A percentile compares a stretch with the other conserved stretches of the same genome.
Conservation (phyloP, 1,139 yeast genomes). For the Magnusiomyces fungicola region DNA sequence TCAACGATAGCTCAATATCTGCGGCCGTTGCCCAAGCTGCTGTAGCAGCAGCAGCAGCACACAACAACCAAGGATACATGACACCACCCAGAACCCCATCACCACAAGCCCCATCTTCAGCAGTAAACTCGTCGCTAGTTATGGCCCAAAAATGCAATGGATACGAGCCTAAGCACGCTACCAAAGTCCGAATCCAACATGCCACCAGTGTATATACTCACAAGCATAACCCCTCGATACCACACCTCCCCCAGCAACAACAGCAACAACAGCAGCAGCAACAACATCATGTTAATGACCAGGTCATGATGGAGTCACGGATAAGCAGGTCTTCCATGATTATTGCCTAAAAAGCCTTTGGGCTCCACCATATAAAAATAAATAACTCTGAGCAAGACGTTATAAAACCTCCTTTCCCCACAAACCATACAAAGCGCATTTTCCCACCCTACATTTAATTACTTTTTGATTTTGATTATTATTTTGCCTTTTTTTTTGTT, state of each 20-base stretch:
- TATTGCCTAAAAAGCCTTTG: too few relatives aligned
- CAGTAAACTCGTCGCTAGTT: background rate
- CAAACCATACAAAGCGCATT: too few relatives aligned
- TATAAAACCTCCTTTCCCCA: too few relatives aligned
- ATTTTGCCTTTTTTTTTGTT: too few relatives aligned
- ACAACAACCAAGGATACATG: conserved; percentile 18
- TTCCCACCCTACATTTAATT: too few relatives aligned
- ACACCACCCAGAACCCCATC: conserved; percentile 30
- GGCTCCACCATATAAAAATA: too few relatives aligned
- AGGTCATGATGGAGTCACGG: background rate
- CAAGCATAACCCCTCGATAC: too few relatives aligned
- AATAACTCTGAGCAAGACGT: too few relatives aligned
- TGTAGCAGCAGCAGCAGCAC: background rate
- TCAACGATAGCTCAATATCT: conserved; percentile 11
- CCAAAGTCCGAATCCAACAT: conserved; percentile 1
- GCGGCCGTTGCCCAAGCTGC: conserved; percentile 7
- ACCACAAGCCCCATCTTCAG: conserved; percentile 1
- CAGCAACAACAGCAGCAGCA: too few relatives aligned
- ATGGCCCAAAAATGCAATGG: background rate
- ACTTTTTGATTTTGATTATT: too few relatives aligned
- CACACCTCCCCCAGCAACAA: too few relatives aligned
- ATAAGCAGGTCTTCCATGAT: background rate
- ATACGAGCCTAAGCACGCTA: background rate
- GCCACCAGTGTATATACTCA: background rate
- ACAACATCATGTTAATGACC: too few relatives aligned